Evolutionary conservation across 2,329 filamentous ascomycete species (phyloP).

Genomic region (Penicillium sclerotigenum): DNA sequence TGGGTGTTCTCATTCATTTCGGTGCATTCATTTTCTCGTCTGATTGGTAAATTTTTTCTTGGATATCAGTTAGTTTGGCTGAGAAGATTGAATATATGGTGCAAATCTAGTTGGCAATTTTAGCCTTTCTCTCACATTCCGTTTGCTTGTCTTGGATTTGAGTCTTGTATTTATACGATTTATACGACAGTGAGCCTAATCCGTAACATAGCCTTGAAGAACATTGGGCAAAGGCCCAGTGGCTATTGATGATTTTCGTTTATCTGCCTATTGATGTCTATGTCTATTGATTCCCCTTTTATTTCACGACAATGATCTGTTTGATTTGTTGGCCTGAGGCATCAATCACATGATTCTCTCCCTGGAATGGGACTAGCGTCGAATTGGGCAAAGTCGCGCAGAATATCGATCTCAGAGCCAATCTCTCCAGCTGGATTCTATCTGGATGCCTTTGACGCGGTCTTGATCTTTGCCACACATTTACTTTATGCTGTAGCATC

Average conservation of each 20-base stretch:
- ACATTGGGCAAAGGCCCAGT: neutral
- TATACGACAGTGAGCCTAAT: neutral
- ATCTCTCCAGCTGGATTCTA: slow-evolving; percentile 7
- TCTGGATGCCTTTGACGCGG: neutral
- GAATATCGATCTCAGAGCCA: slow-evolving; percentile 17
- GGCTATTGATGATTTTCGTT: neutral
- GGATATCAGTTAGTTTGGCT: neutral
- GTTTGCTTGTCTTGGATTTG: neutral
- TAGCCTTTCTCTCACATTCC: neutral
- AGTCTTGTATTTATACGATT: neutral
- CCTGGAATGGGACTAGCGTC: slow-evolving; percentile 28
- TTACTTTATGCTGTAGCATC: neutral
- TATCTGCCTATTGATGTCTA: neutral
- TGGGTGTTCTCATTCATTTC: slow-evolving; percentile 10
- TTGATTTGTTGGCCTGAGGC: slow-evolving; percentile 3
- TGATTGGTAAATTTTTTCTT: slow-evolving; percentile 7
- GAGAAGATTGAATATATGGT: slow-evolving; percentile 11
- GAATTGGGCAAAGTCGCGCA: slow-evolving; percentile 30
- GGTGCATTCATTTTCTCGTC: slow-evolving; percentile 12
- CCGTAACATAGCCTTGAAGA: too few relatives aligned
- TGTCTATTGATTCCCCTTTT: neutral
- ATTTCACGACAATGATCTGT: neutral
- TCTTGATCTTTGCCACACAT: neutral
- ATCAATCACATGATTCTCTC: slow-evolving; percentile 26
- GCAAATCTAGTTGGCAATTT: neutral